Evolutionary conservation across 148 eudicot genomes (phyloP).

Genomic region (Vaccinium darrowii): DNA sequence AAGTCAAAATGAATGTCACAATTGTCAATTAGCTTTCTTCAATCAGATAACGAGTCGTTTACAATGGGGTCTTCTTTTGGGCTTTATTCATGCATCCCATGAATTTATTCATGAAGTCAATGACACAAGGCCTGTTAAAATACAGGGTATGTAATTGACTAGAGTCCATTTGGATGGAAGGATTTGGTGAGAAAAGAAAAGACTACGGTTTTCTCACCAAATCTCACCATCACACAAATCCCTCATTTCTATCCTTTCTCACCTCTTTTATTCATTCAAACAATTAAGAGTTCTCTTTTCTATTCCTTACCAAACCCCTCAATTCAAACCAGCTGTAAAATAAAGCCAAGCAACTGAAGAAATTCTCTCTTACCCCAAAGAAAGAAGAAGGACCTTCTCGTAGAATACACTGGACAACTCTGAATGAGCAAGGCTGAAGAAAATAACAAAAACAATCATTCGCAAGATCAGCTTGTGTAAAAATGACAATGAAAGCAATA

Average conservation of each 20-base stretch:
- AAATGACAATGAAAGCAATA: not conserved
- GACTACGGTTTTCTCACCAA: not conserved
- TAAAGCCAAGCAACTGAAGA: constrained; percentile 5
- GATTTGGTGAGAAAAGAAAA: not conserved
- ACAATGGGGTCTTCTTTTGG: not conserved
- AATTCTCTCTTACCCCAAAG: constrained; percentile 68
- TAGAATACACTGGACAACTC: constrained; percentile 82
- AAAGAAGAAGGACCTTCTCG: constrained; percentile 84
- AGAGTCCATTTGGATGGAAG: not conserved
- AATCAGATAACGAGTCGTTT: not conserved
- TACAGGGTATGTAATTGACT: not conserved
- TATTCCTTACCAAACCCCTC: not conserved
- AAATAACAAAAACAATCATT: not conserved
- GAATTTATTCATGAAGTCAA: not conserved
- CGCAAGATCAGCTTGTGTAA: not conserved
- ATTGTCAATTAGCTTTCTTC: not conserved
- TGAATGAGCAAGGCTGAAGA: constrained; percentile 79
- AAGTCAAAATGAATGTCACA: not conserved
- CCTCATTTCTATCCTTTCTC: not conserved
- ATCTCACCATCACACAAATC: not conserved
- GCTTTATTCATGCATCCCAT: not conserved
- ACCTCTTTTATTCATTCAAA: not conserved
- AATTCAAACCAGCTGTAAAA: not conserved
- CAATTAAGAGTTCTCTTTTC: not conserved
- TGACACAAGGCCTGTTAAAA: not conserved